Evolutionary conservation across 495 filamentous ascomycete genomes (phyloP), one percentile per base, ranked within the genome.

Genomic region (Delitschia confertaspora): DNA sequence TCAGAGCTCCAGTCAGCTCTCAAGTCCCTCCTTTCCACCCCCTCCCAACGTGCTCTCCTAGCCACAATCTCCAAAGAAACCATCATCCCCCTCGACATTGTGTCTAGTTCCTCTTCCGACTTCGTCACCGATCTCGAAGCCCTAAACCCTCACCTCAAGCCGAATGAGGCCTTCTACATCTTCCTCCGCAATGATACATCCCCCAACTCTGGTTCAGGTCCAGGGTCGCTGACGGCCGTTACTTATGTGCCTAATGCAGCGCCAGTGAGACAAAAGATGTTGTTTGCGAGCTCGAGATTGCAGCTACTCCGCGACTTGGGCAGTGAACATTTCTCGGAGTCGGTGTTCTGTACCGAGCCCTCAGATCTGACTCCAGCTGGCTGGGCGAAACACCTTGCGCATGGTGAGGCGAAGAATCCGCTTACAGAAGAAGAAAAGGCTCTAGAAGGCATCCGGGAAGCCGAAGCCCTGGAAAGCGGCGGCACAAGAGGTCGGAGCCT

Each of bases 241-340:
- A 88, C 91, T 22, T 95, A 94, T 60, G 84, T 98, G 32, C 91
- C 91, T 3, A 85, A 87, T 59, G 65, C 81, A 40, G 89, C 91
- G 4, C 83, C 83, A 13, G 91, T 98, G 27, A 81, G 91, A 29
- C 82, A 89, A 53, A 98, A 98, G 73, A 96, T 88, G 72, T 75
- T 98, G 37, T 94, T 95, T 64, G 89, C 91, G 24, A 77, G 83
- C 29, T 94, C 91, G 13, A 76, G 88, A 27, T 69, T 88, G 40
- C 88, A 87, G 0, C 71, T 98, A 8, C 69, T 80, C 29, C 74
- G 89, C 30, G 89, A 95, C 65, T 71, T 98, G 11, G 91, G 91
- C 33, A 79, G 76, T 16, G 91, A 96, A 64, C 79, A 85, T 60
- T 95, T 98, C 65, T 62, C 75, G 27, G 79, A 81, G 46, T 79